Percentiles rank a stretch among this genome's conserved stretches.
Evolutionary conservation across 2,329 filamentous ascomycete species (phyloP).

Genomic region (Cytospora chrysosperma): DNA sequence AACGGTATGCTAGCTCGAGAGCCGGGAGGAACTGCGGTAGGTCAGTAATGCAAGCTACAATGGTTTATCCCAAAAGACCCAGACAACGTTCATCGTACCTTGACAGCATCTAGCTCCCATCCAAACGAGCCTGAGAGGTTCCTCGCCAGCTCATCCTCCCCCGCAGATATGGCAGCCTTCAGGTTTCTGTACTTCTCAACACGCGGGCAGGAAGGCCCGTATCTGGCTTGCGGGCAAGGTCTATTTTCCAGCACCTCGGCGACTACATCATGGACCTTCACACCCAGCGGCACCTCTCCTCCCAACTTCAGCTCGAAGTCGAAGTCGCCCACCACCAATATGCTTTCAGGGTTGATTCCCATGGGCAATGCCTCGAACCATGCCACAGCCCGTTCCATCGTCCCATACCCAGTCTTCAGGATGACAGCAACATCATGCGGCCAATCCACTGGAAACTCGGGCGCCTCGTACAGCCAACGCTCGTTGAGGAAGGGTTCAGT

Average conservation of each 20-base stretch:
- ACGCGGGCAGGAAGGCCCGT: constrained; percentile 31
- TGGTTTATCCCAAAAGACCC: neutral
- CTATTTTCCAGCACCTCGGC: constrained; percentile 28
- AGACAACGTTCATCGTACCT: constrained; percentile 35
- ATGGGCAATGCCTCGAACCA: constrained; percentile 46
- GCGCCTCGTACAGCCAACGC: constrained; percentile 42
- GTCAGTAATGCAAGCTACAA: neutral
- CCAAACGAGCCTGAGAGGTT: constrained; percentile 41
- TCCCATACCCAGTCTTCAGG: constrained; percentile 58
- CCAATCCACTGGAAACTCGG: constrained; percentile 43
- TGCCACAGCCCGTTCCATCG: constrained; percentile 46
- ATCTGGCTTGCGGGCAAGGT: constrained; percentile 33
- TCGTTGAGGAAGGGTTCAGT: constrained; percentile 34
- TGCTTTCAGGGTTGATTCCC: constrained; percentile 36
- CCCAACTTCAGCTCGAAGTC: constrained; percentile 32
- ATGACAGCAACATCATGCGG: constrained; percentile 49
- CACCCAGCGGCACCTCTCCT: constrained; percentile 28
- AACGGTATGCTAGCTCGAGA: constrained; percentile 51
- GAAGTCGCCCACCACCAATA: constrained; percentile 53
- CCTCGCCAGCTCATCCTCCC: constrained; percentile 39
- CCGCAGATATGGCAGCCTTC: constrained; percentile 38
- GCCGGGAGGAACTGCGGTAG: constrained; percentile 51
- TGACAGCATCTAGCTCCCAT: constrained; percentile 51
- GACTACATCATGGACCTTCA: constrained; percentile 43
- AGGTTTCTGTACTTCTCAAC: constrained; percentile 43